phyloP scores from a whole-genome alignment of 345 rosid genomes.

The Ceriops zippeliana region DNA sequence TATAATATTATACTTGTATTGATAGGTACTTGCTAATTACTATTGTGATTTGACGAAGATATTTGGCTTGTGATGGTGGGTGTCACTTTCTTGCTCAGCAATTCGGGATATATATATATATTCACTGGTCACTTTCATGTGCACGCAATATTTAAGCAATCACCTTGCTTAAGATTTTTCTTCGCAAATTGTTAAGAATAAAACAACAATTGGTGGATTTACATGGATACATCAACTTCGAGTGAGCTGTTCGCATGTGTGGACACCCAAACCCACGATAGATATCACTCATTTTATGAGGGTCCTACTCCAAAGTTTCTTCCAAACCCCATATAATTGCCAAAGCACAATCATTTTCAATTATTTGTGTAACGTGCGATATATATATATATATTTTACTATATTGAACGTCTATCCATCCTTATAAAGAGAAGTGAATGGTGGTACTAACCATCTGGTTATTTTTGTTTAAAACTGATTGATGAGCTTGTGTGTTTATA shows the following conservation, averaged over 20 bases:
- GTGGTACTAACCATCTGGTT: too few relatives aligned
- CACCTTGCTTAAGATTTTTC: conserved; percentile 7
- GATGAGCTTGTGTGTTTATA: too few relatives aligned
- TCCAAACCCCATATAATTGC: too few relatives aligned
- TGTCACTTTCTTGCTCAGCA: background rate
- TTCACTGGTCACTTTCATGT: background rate
- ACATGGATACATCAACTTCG: conserved; percentile 18
- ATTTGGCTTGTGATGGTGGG: conserved; percentile 2
- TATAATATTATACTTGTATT: too few relatives aligned
- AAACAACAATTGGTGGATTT: background rate
- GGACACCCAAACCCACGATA: background rate
- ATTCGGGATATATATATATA: background rate
- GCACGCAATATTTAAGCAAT: conserved; percentile 7
- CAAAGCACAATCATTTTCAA: too few relatives aligned
- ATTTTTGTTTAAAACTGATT: too few relatives aligned
- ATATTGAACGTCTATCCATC: too few relatives aligned
- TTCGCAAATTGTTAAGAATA: conserved; percentile 14
- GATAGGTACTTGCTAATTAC: too few relatives aligned
- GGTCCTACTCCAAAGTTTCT: background rate
- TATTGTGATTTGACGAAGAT: background rate
- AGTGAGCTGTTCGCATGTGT: conserved; percentile 27
- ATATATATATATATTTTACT: too few relatives aligned
- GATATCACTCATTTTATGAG: background rate
- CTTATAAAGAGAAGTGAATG: too few relatives aligned
- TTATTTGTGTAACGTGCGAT: too few relatives aligned